Conservation (phyloP, 148 eudicot species). For the Camellia granthamiana region DNA sequence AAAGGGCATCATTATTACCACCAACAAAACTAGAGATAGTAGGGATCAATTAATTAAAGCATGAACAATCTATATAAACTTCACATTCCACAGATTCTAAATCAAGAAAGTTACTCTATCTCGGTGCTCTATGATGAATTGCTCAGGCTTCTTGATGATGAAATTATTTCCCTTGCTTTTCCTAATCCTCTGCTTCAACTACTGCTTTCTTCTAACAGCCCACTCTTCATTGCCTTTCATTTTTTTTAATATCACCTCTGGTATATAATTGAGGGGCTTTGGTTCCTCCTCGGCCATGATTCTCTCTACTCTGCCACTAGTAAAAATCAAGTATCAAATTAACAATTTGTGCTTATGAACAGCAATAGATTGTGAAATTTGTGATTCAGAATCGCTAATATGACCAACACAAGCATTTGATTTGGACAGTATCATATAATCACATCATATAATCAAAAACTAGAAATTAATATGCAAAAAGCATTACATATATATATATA, state of each 20-base stretch:
- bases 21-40: neutral
- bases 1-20: neutral
- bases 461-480: neutral
- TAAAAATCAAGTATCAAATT: neutral
- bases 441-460: neutral
- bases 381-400: slow-evolving; percentile 2
- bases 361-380: neutral
- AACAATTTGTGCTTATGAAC: neutral
- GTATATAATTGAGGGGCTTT: slow-evolving; percentile 47
- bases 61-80: neutral
- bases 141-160: slow-evolving; percentile 70
- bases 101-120: slow-evolving; percentile 40
- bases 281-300: slow-evolving; percentile 58
- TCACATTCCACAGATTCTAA: neutral
- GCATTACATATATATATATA: too few relatives aligned
- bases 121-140: slow-evolving; percentile 62
- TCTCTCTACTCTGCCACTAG: neutral
- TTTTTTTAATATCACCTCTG: slow-evolving; percentile 85
- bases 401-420: neutral
- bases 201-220: slow-evolving; percentile 73
- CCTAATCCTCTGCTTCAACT: slow-evolving; percentile 60
- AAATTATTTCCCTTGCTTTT: slow-evolving; percentile 41
- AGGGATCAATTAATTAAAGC: neutral
- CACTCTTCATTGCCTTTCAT: slow-evolving; percentile 80
- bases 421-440: neutral